Percentiles rank a stretch among this genome's conserved stretches.
Evolutionary conservation across 2,329 filamentous ascomycete species (phyloP).

Genomic region (Cladosporium phlei): DNA sequence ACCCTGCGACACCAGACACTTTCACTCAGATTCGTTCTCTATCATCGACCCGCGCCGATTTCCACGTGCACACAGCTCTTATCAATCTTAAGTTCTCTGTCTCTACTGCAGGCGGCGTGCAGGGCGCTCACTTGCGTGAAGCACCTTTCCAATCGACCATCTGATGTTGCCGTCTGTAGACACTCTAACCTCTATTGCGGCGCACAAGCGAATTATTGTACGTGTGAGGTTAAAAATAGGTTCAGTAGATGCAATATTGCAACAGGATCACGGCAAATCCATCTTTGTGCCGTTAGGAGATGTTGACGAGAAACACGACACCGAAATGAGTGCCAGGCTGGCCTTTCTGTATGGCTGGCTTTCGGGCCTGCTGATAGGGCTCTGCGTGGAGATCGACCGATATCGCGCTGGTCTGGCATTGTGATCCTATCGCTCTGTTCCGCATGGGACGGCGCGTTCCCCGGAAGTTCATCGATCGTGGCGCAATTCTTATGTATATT

Average conservation of each 20-base stretch:
- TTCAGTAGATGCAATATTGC: neutral
- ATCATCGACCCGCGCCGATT: neutral
- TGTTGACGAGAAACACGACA: too few species aligned
- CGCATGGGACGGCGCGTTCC: too few species aligned
- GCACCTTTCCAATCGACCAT: neutral
- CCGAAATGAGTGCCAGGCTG: too few species aligned
- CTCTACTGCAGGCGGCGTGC: neutral
- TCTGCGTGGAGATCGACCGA: too few species aligned
- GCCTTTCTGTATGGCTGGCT: too few species aligned
- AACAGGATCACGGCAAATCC: too few species aligned
- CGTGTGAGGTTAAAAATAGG: neutral
- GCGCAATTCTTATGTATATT: too few species aligned
- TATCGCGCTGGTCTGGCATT: too few species aligned
- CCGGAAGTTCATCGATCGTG: too few species aligned
- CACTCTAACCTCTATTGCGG: neutral
- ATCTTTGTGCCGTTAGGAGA: too few species aligned
- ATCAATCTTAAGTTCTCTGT: neutral
- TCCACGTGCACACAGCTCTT: neutral
- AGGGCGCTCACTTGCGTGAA: neutral
- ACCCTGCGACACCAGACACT: neutral
- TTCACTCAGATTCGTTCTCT: neutral
- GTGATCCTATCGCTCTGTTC: too few species aligned
- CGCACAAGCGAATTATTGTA: neutral
- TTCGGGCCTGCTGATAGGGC: too few species aligned
- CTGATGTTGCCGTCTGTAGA: neutral